Evolutionary conservation across 345 rosid species (phyloP).

Genomic region (Syzygium aromaticum): DNA sequence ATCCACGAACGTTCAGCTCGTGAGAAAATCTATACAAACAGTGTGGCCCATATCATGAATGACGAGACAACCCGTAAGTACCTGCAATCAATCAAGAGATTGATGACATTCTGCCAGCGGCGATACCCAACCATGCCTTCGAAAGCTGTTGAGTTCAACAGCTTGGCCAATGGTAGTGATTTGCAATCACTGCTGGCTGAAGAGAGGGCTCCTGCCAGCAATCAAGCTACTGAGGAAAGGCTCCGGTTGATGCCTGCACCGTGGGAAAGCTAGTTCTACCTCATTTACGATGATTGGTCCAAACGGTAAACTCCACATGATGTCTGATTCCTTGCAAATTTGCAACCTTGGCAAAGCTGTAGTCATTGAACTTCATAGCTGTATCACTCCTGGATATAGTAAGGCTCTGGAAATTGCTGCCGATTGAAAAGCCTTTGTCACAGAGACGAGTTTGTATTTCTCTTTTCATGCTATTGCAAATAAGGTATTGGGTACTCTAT

Average conservation of each 20-base stretch:
- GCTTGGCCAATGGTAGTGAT: constrained; percentile 95
- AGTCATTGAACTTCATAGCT: not conserved
- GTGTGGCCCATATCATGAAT: constrained; percentile 98
- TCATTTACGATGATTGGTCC: not conserved
- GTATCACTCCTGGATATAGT: not conserved
- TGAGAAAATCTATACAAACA: constrained; percentile 92
- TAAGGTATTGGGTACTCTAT: not conserved
- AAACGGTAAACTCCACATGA: not conserved
- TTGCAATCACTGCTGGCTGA: constrained; percentile 80
- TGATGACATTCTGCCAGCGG: constrained; percentile 94
- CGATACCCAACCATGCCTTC: constrained; percentile 91
- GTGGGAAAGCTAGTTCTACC: constrained; percentile 28
- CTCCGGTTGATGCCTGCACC: constrained; percentile 70
- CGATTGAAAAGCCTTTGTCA: not conserved
- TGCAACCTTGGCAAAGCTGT: not conserved
- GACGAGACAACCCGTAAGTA: constrained; percentile 97
- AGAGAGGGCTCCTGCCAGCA: constrained; percentile 39
- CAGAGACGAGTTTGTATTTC: not conserved
- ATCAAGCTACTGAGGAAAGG: constrained; percentile 45
- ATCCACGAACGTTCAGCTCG: constrained; percentile 98
- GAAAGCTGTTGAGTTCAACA: constrained; percentile 94
- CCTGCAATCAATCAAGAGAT: constrained; percentile 83
- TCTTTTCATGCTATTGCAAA: not conserved
- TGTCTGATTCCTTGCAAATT: not conserved
- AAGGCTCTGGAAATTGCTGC: not conserved